Evolutionary conservation across 257 asterid genomes (phyloP), one percentile per base, ranked within the genome.

Genomic region (Dorcoceras hygrometricum): DNA sequence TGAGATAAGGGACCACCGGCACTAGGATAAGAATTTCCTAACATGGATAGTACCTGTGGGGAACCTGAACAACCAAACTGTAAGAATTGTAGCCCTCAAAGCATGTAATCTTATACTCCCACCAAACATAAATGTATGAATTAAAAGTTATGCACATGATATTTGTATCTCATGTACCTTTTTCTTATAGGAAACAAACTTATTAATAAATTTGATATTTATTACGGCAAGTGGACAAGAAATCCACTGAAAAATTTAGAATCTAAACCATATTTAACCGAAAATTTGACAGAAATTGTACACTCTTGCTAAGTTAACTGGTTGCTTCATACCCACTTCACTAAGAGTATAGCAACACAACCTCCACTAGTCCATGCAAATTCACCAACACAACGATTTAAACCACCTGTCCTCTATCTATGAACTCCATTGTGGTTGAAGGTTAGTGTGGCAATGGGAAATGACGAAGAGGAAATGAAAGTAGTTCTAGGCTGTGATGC

Each of bases 1-100:
- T 92, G 98, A 61, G 98, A 89, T 69, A 92, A 85, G 58, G 84
- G 91, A 62, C 99, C 95, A 66, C 96, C 98, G 55, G 80, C 80
- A 68, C 85, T 18, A 76, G 98, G 94, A 75, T 87, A 94, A 53
- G 95, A 85, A 76, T 73, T 87, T 46, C 96, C 86, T 57, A 90
- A 72, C 95, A 94, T 94, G 46, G 99, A 90, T 65, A 94, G 77
- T 43, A 88, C 92, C 86, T 93, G 99, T 10, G 96, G 99, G 76
- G 96, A 87, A 83, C 93, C 99, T 94, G 95, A 84, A 83, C 48
- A 60, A 76, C 77, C 51, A 77, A 71, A 76, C 61, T 64, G 34
- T 62, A 77, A 48, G 23, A 70, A 64, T 62, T 36, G 63, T 50
- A 70, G 43, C 53, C 69, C 69, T 39, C 65, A 71, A n/a, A 70